phyloP scores from a whole-genome alignment of 257 asterid genomes.

The Solanum appendiculatum region DNA sequence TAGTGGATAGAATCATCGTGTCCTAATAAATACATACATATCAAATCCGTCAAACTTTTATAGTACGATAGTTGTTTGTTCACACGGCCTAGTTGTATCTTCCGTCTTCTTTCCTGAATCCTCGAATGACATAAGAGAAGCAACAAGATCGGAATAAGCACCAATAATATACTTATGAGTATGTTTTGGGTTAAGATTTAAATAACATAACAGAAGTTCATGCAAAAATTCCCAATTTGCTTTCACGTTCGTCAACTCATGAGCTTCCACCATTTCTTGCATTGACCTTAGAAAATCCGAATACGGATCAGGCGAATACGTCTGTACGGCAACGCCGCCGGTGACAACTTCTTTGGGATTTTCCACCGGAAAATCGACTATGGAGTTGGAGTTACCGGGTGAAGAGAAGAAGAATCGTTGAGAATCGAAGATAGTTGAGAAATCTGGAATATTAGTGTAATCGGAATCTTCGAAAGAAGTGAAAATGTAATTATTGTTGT shows the following conservation, averaged over 20 bases:
- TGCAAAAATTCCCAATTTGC: constrained; percentile 53
- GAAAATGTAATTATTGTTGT: not conserved
- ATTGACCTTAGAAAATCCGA: constrained; percentile 58
- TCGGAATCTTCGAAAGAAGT: constrained; percentile 28
- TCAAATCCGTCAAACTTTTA: not conserved
- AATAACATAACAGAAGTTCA: constrained; percentile 59
- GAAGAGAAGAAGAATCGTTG: constrained; percentile 74
- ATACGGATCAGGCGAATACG: constrained; percentile 60
- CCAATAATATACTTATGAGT: constrained; percentile 54
- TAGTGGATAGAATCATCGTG: not conserved
- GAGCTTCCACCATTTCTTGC: constrained; percentile 76
- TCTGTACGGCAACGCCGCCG: constrained; percentile 58
- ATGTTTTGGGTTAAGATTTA: constrained; percentile 52
- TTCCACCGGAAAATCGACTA: constrained; percentile 23
- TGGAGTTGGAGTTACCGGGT: constrained; percentile 76
- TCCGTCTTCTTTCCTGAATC: not conserved
- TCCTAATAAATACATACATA: not conserved
- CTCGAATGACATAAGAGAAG: constrained; percentile 28
- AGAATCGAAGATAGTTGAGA: constrained; percentile 62
- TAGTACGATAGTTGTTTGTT: not conserved
- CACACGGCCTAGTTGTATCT: not conserved
- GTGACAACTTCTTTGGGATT: constrained; percentile 3
- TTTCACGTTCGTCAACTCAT: constrained; percentile 17
- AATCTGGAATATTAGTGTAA: constrained; percentile 27
- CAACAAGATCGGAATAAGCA: constrained; percentile 66